Evolutionary conservation across 2,329 filamentous ascomycete genomes (phyloP).

Genomic region (Beauveria sp.): DNA sequence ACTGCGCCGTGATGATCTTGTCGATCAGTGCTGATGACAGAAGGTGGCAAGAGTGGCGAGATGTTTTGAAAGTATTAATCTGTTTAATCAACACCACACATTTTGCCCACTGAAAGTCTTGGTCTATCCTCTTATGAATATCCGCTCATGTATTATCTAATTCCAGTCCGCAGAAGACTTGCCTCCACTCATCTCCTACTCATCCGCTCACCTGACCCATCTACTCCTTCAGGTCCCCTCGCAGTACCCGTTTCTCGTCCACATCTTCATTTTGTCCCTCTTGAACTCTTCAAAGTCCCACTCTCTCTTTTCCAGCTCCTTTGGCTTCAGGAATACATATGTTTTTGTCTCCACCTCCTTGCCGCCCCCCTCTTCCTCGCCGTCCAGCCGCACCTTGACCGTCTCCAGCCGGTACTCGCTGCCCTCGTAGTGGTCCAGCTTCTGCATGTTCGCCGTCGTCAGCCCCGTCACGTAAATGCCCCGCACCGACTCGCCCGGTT

Average conservation of each 20-base stretch:
- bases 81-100: too few relatives aligned
- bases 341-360: slow-evolving; percentile 29
- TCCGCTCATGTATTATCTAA: too few relatives aligned
- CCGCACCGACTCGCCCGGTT: slow-evolving; percentile 51
- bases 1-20: too few relatives aligned
- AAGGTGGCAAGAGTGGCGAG: too few relatives aligned
- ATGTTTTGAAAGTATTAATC: too few relatives aligned
- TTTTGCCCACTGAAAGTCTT: too few relatives aligned
- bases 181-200: not conserved
- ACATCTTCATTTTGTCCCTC: slow-evolving; percentile 56
- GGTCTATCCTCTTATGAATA: too few relatives aligned
- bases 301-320: slow-evolving; percentile 59
- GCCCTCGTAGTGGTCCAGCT: slow-evolving; percentile 80
- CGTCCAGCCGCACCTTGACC: slow-evolving; percentile 37
- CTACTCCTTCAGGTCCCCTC: slow-evolving; percentile 10
- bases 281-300: slow-evolving; percentile 88
- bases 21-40: too few relatives aligned
- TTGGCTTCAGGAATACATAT: slow-evolving; percentile 53
- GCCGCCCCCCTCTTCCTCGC: slow-evolving; percentile 31
- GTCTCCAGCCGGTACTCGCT: slow-evolving; percentile 52
- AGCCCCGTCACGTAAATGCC: slow-evolving; percentile 73
- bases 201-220: not conserved
- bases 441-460: slow-evolving; percentile 65
- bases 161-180: too few relatives aligned
- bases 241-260: slow-evolving; percentile 42